Base-by-base conservation (phyloP, 2,329 filamentous ascomycete species). In the Myriosclerotinia scirpicola region DNA sequence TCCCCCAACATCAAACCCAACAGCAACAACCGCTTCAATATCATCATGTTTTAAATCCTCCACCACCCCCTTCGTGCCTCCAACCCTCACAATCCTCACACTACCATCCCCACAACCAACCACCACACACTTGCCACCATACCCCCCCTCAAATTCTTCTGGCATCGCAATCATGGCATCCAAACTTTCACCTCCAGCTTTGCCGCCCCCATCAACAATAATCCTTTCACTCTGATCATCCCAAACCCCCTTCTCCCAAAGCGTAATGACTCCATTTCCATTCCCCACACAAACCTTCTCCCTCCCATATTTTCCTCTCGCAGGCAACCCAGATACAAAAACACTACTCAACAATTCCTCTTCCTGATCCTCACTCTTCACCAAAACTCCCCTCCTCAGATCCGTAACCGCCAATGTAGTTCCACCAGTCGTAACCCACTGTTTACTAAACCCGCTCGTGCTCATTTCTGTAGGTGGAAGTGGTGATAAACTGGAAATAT, bases 191-290 rank as follows among this genome's bases (percentile, higher is more conserved):
- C 86, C 91, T 11, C 87, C 89, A 26, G 78, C 79, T 71, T 79
- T 83, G 22, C 82, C 84, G 12, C 82, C 79, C 30, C 79, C 80
- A 71, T 92, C 88, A 11, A 97, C 87, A 59, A 90, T 87, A 73
- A 97, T 90, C 63, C 93, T 86, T 79, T 96, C 93, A 72, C 96
- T 91, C 77, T 97, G 92, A 77, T 98, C 94, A 75, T 96, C 93
- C 94, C 95, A 98, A 0, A 91, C 87, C 0, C 94, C 94, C 71
- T 90, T 90, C 78, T 99, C 94, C 93, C 95, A 99, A 8, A 98
- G 80, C 5, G 93, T 97, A 69, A 98, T 77, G 1, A 97, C 87
- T 3, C 95, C 95, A 53, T 86, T 89, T 22, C 87, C 89, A 36
- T 84, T 87, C 30, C 91, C 92, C 0, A 93, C 91, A 3, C 95